Base-by-base conservation (phyloP, 768 basidiomycete species). In the Pholiota microspora region DNA sequence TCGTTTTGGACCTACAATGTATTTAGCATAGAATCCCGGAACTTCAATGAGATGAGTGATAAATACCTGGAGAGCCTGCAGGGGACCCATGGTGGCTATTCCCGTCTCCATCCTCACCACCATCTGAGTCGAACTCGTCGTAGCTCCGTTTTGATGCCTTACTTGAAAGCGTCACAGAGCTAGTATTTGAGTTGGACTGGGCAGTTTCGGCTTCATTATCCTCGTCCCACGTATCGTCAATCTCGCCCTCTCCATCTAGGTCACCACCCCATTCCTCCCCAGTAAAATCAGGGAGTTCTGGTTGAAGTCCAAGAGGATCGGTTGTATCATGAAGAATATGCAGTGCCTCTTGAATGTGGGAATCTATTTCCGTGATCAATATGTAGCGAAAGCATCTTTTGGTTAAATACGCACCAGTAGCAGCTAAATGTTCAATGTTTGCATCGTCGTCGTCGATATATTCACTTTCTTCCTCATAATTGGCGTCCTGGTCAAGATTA, bases 91-190 rank as follows among this genome's bases (percentile, higher is more conserved):
- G 67, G 35, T 31, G n/a, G 16, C 69, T 71, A 34, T 63, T 69
- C 27, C 71, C 70, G 25, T 69, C 62, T 12, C 73, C 75, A 29
- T 60, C 58, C 10, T 64, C 69, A 34, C 72, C 71, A 28, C 65
- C 67, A 24, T 72, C 76, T 16, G 61, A 54, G 49, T 77, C 80
- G 55, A 71, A 64, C 32, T 70, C 67, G 27, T 81, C 78, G 54
- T 81, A 74, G 53, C 79, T 79, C 35, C 83, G 77, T 67, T 87
- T 87, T 12, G 83, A 83, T 35, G 79, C 72, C 62, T 71, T 81
- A 62, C 82, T 84, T 10, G 82, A 83, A 47, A 85, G 68, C 1
- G 83, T 83, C 45, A 75, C 69, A 15, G 79, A 84, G 44, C 78
- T 85, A 52, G 80, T 69, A 54, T 77, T 78, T 13, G 80, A 82